These are phyloP conservation scores for Eimeria sp. DNA, from an alignment of 169 alveolate genomes.

Conservation along the genomic window DNA sequence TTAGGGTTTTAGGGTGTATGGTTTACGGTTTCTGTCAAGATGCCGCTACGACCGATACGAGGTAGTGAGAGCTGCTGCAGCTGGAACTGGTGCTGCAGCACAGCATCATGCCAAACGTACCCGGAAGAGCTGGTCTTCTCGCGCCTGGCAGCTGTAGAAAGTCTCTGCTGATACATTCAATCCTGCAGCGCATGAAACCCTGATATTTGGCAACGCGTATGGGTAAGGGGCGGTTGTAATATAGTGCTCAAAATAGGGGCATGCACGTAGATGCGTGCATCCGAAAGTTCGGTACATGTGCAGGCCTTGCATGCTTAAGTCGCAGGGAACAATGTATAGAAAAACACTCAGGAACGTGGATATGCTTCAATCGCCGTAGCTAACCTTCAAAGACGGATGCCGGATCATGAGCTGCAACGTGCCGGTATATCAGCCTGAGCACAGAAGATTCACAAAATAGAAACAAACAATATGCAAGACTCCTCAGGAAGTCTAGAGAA, in stretches of 20 bases:
- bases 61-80: not conserved
- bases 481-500: not conserved
- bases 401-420: constrained; percentile 61
- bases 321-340: not conserved
- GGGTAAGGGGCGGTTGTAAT: not conserved
- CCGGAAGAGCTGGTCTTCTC: constrained; percentile 78
- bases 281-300: not conserved
- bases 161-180: constrained; percentile 84
- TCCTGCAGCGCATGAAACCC: constrained; percentile 40
- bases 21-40: no score
- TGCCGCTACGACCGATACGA: not conserved
- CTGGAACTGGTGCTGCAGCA: not conserved
- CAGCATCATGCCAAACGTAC: not conserved
- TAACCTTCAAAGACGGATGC: constrained; percentile 67
- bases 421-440: constrained; percentile 60
- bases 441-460: not conserved
- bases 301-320: no score
- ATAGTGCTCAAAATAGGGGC: not conserved
- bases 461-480: not conserved
- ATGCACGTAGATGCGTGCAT: not conserved
- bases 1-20: no score
- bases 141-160: constrained; percentile 85
- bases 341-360: not conserved
- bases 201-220: not conserved
- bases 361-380: not conserved